Base-by-base conservation (phyloP, 2,329 filamentous ascomycete species). In the Capronia epimyces region DNA sequence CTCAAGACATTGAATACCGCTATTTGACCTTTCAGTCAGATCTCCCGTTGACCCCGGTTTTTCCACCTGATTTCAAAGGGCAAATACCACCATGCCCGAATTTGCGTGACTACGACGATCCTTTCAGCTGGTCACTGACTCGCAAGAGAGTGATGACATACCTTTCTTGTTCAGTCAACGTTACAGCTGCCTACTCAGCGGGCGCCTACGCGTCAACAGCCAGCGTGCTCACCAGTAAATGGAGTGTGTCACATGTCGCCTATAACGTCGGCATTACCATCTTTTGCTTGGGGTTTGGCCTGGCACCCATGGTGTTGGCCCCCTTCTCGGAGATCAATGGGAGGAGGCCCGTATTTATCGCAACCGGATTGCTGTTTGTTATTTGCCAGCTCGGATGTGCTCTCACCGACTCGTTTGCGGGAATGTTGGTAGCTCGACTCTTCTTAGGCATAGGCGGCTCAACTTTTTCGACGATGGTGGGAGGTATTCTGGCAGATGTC, bases 301-400 rank as follows among this genome's bases (percentile, higher is more conserved):
- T 91, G 21, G 86, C 87, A 0, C 90, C 90, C 0, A 95, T 96
- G 89, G 75, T 88, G 0, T 76, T 95, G 0, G 90, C 90, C 0
- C 90, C 90, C 0, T 84, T 95, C 58, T 89, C 85, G 1, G 90
- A 95, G 69, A 84, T 94, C 64, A 89, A 93, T 67, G 90, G 90
- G 2, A 80, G 90, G 2, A 82, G 87, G 50, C 87, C 89, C 0
- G 86, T 95, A 24, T 94, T 95, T 62, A 75, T 90, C 16, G 73
- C 75, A 1, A 84, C 87, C 7, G 89, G 89, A 0, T 64, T 85
- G n/a, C 64, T 94, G 1, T 93, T 86, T 61, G 80, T 88, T 6
- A 65, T 70, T 69, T 61, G 52, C 64, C 77, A 91, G 64, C 75
- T 87, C 20, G 80, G 83, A 5, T 90, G 86, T 64, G 87, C 86